phyloP scores from a whole-genome alignment of 208 protist species.

The Wallacemonas sp. region DNA sequence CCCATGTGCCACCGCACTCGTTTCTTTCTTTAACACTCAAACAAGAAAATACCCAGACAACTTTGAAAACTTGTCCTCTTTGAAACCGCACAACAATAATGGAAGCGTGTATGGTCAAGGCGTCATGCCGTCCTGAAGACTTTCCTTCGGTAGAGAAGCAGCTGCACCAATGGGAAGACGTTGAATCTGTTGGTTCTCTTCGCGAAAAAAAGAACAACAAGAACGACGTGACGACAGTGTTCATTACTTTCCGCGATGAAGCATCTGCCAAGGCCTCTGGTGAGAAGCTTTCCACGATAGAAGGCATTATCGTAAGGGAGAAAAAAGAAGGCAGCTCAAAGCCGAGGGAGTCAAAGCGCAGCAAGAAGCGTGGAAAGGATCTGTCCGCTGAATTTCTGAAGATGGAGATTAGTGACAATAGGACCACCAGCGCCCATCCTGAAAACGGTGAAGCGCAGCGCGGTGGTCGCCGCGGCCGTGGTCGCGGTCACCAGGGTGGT shows the following conservation, averaged over 20 bases:
- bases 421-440: not conserved
- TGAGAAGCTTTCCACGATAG: conserved; percentile 42
- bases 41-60: too few relatives aligned
- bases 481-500: conserved; percentile 1
- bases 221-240: conserved; percentile 73
- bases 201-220: conserved; percentile 81
- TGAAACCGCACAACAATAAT: too few relatives aligned
- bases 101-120: conserved; percentile 36
- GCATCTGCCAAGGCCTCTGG: conserved; percentile 30
- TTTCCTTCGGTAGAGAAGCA: conserved; percentile 66
- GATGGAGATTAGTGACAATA: conserved; percentile 36
- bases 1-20: too few relatives aligned
- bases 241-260: conserved; percentile 69
- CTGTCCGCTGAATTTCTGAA: conserved; percentile 61
- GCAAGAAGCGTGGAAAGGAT: conserved; percentile 25
- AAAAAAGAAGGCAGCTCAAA: conserved; percentile 17
- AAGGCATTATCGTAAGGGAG: conserved; percentile 34
- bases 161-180: conserved; percentile 67
- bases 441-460: not conserved
- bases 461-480: not conserved
- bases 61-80: too few relatives aligned
- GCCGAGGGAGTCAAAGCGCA: conserved; percentile 4
- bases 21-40: too few relatives aligned
- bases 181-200: conserved; percentile 82
- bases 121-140: conserved; percentile 58